Conservation (phyloP, 495 filamentous ascomycete species). For the Pyrenula massariospora region DNA sequence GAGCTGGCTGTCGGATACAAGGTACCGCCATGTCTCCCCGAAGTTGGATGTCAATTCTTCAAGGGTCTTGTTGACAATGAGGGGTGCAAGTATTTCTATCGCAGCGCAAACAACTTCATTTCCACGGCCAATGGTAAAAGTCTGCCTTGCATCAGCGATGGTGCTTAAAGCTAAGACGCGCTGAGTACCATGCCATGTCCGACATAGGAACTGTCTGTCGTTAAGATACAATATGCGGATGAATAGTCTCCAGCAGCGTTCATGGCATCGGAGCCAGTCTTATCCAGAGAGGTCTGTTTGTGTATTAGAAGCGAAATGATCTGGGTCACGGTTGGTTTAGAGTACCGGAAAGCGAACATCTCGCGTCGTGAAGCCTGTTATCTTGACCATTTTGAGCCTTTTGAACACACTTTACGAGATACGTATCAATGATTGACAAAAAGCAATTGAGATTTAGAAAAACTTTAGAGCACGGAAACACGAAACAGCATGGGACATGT, state of each 20-base stretch:
- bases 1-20: constrained; percentile 80
- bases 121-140: constrained; percentile 92
- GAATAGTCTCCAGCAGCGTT: constrained; percentile 92
- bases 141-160: constrained; percentile 32
- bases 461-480: background rate
- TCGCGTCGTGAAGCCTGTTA: constrained; percentile 66
- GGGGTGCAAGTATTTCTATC: constrained; percentile 63
- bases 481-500: background rate
- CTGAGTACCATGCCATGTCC: constrained; percentile 78
- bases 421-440: no score
- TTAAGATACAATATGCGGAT: constrained; percentile 80
- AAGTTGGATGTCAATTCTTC: constrained; percentile 66
- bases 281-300: constrained; percentile 72
- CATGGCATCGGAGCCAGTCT: constrained; percentile 95
- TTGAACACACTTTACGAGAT: no score
- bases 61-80: constrained; percentile 61
- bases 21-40: constrained; percentile 83
- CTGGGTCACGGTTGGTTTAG: no score
- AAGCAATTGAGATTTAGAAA: background rate
- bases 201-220: constrained; percentile 58
- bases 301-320: constrained; percentile 1
- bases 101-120: constrained; percentile 89
- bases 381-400: constrained; percentile 49
- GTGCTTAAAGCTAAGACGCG: background rate
- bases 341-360: constrained; percentile 85